These are phyloP conservation scores for Castanea sativa DNA, from an alignment of 306 rosid genomes.

Conservation along the genomic window DNA sequence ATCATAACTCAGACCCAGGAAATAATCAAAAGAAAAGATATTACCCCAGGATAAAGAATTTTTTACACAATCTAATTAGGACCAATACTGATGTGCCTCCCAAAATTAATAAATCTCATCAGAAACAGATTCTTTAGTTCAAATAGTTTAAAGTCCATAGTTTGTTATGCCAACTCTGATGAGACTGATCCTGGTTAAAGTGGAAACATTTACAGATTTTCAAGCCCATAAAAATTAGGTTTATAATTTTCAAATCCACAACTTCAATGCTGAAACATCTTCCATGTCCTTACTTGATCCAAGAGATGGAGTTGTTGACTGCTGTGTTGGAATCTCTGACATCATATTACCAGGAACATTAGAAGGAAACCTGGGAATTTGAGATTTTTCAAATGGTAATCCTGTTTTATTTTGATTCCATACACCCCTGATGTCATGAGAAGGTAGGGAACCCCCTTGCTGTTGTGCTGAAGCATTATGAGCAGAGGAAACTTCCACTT, in stretches of 20 bases:
- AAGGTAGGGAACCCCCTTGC: constrained; percentile 40
- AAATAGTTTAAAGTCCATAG: constrained; percentile 13
- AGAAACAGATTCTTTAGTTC: neutral
- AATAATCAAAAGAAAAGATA: neutral
- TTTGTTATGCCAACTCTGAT: neutral
- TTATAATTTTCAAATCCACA: constrained; percentile 8
- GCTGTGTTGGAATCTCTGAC: constrained; percentile 34
- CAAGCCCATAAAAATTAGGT: constrained; percentile 6
- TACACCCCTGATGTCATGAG: constrained; percentile 29
- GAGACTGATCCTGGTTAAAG: neutral
- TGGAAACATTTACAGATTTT: constrained; percentile 7
- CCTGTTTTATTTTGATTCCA: constrained; percentile 47
- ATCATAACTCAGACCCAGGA: constrained; percentile 18
- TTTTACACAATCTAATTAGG: constrained; percentile 3
- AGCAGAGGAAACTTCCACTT: constrained; percentile 50
- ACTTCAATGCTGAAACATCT: neutral
- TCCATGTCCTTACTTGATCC: constrained; percentile 37
- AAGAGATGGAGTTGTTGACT: constrained; percentile 34
- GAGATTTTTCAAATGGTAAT: constrained; percentile 39
- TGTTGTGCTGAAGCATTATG: constrained; percentile 44
- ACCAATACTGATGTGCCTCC: constrained; percentile 12
- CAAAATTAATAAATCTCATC: constrained; percentile 1
- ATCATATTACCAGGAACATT: constrained; percentile 38
- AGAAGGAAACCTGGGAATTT: constrained; percentile 46
- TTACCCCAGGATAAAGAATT: constrained; percentile 1